Conservation (phyloP, 805 yeast species). For the Saccharomycopsis fermentans region DNA sequence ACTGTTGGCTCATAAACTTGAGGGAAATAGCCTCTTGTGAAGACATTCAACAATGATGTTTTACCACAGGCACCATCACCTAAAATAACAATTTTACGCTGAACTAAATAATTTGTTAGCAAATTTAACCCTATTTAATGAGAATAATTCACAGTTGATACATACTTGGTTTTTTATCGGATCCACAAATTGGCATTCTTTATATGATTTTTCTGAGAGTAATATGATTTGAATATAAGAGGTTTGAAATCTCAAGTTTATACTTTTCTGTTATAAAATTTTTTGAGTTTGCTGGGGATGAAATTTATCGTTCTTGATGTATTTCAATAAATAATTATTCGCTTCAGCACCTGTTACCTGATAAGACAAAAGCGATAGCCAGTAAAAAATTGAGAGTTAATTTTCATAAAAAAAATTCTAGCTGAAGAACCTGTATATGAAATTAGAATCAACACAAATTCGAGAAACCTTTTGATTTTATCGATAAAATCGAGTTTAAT, state of each 20-base stretch:
- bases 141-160: constrained; percentile 6
- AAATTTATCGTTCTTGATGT: not conserved
- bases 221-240: not conserved
- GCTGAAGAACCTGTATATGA: not conserved
- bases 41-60: constrained; percentile 87
- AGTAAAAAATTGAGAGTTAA: not conserved
- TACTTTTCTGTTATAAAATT: not conserved
- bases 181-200: constrained; percentile 36
- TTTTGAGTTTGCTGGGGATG: not conserved
- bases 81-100: constrained; percentile 84
- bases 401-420: not conserved
- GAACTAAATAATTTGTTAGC: constrained; percentile 33
- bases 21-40: constrained; percentile 95
- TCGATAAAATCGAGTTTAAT: not conserved
- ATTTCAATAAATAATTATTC: no score
- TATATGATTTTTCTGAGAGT: no score
- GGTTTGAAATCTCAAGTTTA: not conserved
- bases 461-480: no score
- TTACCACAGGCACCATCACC: constrained; percentile 99
- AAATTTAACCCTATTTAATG: not conserved
- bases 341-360: no score
- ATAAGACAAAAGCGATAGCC: not conserved
- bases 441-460: not conserved
- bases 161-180: constrained; percentile 35
- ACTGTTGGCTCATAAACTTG: constrained; percentile 98